Evolutionary conservation across 768 basidiomycete species (phyloP).

Genomic region (Podaxis carcinomalis): DNA sequence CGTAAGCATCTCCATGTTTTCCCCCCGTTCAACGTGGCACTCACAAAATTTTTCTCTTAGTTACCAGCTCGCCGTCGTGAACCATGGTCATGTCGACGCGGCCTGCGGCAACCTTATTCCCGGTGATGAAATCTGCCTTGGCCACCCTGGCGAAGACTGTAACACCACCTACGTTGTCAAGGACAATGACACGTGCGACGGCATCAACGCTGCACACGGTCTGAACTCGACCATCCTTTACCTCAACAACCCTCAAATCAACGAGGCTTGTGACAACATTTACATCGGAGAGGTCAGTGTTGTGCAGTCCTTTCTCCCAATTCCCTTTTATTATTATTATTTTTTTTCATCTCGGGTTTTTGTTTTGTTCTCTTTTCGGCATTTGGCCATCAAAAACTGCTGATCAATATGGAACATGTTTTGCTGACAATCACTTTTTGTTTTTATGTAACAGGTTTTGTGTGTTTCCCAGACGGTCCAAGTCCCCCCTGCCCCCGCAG

Average conservation of each 20-base stretch:
- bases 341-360: not conserved
- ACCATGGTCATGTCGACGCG: constrained; percentile 44
- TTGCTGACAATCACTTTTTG: not conserved
- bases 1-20: constrained; percentile 34
- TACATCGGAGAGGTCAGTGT: constrained; percentile 69
- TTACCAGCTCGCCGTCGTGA: constrained; percentile 70
- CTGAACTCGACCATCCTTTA: constrained; percentile 52
- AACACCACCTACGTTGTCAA: constrained; percentile 51
- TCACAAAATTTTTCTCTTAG: constrained; percentile 30
- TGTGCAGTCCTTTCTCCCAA: not conserved
- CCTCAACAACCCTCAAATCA: constrained; percentile 74
- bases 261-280: constrained; percentile 54
- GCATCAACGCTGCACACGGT: constrained; percentile 31
- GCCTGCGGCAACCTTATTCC: constrained; percentile 56
- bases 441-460: constrained; percentile 38
- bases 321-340: too few species aligned
- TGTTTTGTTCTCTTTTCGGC: not conserved
- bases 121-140: constrained; percentile 57
- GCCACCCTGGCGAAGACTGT: constrained; percentile 58
- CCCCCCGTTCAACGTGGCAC: not conserved
- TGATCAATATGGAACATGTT: not conserved
- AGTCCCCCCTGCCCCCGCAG: constrained; percentile 38
- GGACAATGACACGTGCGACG: constrained; percentile 53
- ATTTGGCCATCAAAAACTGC: not conserved
- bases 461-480: constrained; percentile 39